Percentiles rank a stretch among this genome's conserved stretches.
These are phyloP conservation scores for Colletotrichum sp. DNA, from an alignment of 2,329 filamentous ascomycete genomes.

Conservation along the genomic window DNA sequence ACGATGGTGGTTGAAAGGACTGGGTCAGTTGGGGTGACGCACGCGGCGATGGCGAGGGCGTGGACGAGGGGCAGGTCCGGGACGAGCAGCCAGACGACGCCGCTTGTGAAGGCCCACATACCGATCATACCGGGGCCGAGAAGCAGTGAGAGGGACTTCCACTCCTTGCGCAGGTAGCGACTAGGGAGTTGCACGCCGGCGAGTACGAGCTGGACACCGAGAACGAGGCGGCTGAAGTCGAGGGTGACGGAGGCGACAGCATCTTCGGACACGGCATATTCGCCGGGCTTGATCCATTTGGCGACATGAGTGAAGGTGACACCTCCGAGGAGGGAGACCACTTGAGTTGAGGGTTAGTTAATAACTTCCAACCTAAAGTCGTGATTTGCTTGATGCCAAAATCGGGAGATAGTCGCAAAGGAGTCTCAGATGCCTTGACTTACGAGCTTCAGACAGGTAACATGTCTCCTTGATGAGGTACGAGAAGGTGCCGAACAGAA, in stretches of 20 bases:
- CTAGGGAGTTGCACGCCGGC: conserved; percentile 88
- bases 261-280: conserved; percentile 67
- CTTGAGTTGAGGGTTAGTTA: conserved; percentile 43
- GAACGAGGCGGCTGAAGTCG: conserved; percentile 84
- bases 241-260: conserved; percentile 76
- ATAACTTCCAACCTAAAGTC: too few species aligned
- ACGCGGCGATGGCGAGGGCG: conserved; percentile 80
- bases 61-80: conserved; percentile 78
- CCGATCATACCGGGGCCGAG: conserved; percentile 83
- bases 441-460: conserved; percentile 89
- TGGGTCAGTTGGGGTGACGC: conserved; percentile 91
- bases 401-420: not conserved
- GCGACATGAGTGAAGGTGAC: conserved; percentile 78
- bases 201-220: conserved; percentile 88
- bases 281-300: conserved; percentile 75
- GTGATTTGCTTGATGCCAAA: too few species aligned
- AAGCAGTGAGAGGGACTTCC: conserved; percentile 75
- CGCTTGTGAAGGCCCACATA: conserved; percentile 85
- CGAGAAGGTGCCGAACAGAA: conserved; percentile 85
- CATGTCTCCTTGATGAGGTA: conserved; percentile 91
- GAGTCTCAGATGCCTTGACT: conserved; percentile 37
- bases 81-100: conserved; percentile 78
- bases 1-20: conserved; percentile 89
- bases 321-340: conserved; percentile 83
- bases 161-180: conserved; percentile 80